Evolutionary conservation across 345 rosid genomes (phyloP).

Genomic region (Lumnitzera littorea): DNA sequence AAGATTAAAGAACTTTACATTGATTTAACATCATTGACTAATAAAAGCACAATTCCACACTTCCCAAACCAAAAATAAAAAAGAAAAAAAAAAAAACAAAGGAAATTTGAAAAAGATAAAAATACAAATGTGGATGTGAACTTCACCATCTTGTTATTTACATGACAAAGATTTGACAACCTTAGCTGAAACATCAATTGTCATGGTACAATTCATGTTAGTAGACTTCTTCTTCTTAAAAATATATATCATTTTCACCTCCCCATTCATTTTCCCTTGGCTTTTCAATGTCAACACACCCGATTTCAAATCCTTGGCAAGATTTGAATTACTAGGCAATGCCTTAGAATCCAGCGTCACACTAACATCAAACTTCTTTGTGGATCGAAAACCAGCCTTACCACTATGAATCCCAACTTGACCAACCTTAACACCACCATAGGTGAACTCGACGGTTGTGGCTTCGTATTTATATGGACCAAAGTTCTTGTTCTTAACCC

Average conservation of each 20-base stretch:
- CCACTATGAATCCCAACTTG: not conserved
- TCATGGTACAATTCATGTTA: constrained; percentile 13
- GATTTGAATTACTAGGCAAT: not conserved
- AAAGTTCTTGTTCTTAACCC: constrained; percentile 17
- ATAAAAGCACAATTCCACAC: too few species aligned
- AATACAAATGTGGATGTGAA: not conserved
- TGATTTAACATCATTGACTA: too few species aligned
- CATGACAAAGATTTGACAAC: not conserved
- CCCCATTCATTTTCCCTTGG: constrained; percentile 11
- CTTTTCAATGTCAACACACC: constrained; percentile 6
- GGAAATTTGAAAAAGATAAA: too few species aligned
- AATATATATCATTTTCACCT: constrained; percentile 10
- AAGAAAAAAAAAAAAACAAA: too few species aligned
- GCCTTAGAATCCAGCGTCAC: constrained; percentile 2
- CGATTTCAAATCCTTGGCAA: not conserved
- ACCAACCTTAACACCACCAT: constrained; percentile 3
- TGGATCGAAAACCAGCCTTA: constrained; percentile 13
- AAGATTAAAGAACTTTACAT: too few species aligned
- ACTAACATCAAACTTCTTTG: constrained; percentile 12
- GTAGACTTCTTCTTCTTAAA: constrained; percentile 19
- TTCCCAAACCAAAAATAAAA: too few species aligned
- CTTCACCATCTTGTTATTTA: not conserved
- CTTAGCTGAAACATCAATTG: not conserved
- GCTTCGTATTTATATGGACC: constrained; percentile 16
- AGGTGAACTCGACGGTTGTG: constrained; percentile 9